A percentile compares a stretch with the other conserved stretches of the same genome.
Conservation (phyloP, 108 stramenopile genomes). For the Conticribra guillardii region DNA sequence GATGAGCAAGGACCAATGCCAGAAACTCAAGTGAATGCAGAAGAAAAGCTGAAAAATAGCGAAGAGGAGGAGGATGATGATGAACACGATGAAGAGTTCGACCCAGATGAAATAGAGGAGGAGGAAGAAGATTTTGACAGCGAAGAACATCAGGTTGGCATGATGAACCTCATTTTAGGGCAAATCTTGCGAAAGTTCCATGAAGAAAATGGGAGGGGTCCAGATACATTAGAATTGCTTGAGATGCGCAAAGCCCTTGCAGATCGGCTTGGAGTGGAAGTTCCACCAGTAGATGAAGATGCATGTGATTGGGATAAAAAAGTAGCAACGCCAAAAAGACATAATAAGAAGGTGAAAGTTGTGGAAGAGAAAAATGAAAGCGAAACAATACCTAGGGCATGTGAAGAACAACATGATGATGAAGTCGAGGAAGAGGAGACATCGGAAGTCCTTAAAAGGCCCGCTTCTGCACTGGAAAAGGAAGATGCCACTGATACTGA, state of each 20-base stretch:
- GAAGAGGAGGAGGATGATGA: slow-evolving; percentile 24
- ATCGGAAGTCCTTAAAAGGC: background rate
- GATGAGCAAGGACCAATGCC: slow-evolving; percentile 26
- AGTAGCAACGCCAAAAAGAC: slow-evolving; percentile 23
- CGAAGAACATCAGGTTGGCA: slow-evolving; percentile 60
- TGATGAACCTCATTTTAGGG: slow-evolving; percentile 86
- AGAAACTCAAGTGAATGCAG: background rate
- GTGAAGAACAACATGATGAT: slow-evolving; percentile 10
- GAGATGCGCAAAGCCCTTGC: slow-evolving; percentile 79
- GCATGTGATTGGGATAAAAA: slow-evolving; percentile 55
- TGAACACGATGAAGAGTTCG: slow-evolving; percentile 48
- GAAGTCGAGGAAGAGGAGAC: slow-evolving; percentile 26
- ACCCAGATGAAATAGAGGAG: slow-evolving; percentile 28
- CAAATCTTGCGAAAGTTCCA: slow-evolving; percentile 78
- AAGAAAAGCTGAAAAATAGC: slow-evolving; percentile 6
- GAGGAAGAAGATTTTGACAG: slow-evolving; percentile 65
- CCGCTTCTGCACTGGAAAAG: slow-evolving; percentile 4
- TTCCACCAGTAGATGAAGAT: slow-evolving; percentile 57
- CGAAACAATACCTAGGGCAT: slow-evolving; percentile 18
- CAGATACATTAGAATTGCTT: slow-evolving; percentile 76
- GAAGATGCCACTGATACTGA: slow-evolving; percentile 5
- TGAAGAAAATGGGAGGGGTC: slow-evolving; percentile 85
- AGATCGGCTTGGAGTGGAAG: slow-evolving; percentile 72
- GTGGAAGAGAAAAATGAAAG: slow-evolving; percentile 47
- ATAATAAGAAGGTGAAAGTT: slow-evolving; percentile 45